Evolutionary conservation across 768 basidiomycete species (phyloP).

Genomic region (Lepiota brunneoincarnata): DNA sequence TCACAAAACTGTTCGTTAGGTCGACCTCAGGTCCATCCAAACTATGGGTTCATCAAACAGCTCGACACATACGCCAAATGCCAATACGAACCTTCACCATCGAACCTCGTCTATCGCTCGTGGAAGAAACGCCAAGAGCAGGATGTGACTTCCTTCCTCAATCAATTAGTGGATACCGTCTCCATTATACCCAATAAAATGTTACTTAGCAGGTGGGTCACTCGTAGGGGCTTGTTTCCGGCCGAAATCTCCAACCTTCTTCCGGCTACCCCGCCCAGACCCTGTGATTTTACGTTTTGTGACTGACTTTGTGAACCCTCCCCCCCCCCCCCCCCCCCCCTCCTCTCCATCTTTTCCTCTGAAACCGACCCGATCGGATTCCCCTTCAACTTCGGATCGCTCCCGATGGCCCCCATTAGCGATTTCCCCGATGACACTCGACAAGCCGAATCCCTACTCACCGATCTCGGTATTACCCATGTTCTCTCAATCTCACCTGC

Average conservation of each 20-base stretch:
- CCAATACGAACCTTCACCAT: slow-evolving; percentile 39
- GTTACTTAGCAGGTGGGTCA: slow-evolving; percentile 46
- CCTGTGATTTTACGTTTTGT: neutral
- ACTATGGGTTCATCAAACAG: slow-evolving; percentile 58
- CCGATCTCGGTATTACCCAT: slow-evolving; percentile 52
- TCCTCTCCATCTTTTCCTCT: neutral
- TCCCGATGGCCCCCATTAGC: slow-evolving; percentile 23
- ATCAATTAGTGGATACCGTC: slow-evolving; percentile 50
- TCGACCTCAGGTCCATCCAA: slow-evolving; percentile 41
- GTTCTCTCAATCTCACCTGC: slow-evolving; percentile 54
- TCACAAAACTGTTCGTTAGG: slow-evolving; percentile 22
- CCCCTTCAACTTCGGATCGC: neutral
- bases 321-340: neutral
- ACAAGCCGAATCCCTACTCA: slow-evolving; percentile 47
- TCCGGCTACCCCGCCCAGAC: neutral
- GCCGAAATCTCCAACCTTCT: too few species aligned
- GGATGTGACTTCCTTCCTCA: slow-evolving; percentile 51
- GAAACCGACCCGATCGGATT: neutral
- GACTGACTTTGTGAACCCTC: neutral
- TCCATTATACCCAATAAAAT: slow-evolving; percentile 46
- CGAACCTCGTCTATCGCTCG: slow-evolving; percentile 44
- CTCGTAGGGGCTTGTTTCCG: neutral
- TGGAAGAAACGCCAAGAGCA: slow-evolving; percentile 58
- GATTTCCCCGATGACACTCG: slow-evolving; percentile 55
- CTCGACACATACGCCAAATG: slow-evolving; percentile 54